Evolutionary conservation across 768 basidiomycete species (phyloP), one percentile per base, ranked within the genome.

Genomic region (Suillus americanus): DNA sequence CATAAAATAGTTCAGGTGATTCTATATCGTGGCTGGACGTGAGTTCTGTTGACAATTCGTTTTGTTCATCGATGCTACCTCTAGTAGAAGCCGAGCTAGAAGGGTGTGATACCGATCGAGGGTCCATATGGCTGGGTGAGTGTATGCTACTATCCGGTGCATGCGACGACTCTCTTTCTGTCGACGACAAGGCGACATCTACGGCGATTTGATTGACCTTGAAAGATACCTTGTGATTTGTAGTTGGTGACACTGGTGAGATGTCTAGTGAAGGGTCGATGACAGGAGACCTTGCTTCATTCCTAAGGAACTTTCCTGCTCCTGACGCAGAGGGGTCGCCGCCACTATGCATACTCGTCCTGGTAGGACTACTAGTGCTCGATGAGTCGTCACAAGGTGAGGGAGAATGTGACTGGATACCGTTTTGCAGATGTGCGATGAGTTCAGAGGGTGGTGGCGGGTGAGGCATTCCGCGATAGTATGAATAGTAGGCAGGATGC

Each of bases 401-500:
- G 38, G 51, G 59, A 48, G 66, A 69, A 64, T 68, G 68, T 0
- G 75, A 67, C 10, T 72, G 69, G 51, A 73, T 53, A 43, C 71
- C 65, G 3, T 75, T 74, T 45, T 75, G 74, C 37, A 61, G 64
- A 37, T 69, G 70, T 35, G 65, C 8, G 9, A 63, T 28, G 40
- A 66, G 51, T 14, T 74, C 69, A 25, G 65, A 63, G 41, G 69
- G 69, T 8, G 69, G 74, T 37, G 72, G 68, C 1, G 66, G 46
- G 28, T 70, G 66, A 69, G 78, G 70, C 40, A 66, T 54, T 40
- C 46, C 70, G 18, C 86, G 85, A 67, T 88, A 87, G 69, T 86
- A 85, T 5, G 82, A 80, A 62, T 79, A 79, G 64, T 77, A 80
- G 6, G 61, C 65, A 23, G 68, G 65, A 46, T 59, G 76, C 20